Base-by-base conservation (phyloP, 1,139 yeast species). In the Scheffersomyces segobiensis region DNA sequence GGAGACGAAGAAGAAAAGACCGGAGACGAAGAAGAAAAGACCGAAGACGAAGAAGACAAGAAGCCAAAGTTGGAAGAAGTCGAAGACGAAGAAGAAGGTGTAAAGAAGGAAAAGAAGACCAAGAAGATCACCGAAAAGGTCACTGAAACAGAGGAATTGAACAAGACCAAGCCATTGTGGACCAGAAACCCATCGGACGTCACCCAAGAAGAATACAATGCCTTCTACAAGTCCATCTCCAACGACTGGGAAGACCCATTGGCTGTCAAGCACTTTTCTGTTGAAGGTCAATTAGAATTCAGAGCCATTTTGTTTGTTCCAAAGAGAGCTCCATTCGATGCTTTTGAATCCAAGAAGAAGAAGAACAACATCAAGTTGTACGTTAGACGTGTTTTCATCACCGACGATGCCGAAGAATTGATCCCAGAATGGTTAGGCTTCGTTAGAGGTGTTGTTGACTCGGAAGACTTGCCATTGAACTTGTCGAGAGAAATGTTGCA, bases 231-330 rank as follows among this genome's bases (percentile, higher is more conserved):
- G 86, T 92, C 98, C 57, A 95, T 96, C 74, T 93, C 99, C 60
- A 96, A 96, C 82, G 99, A 96, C 81, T 96, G 99, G 99, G 99
- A 95, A 85, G 99, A 95, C 78, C 99, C 98, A 82, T 88, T 95
- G 78, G 98, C 98, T 67, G 98, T 95, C 70, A 96, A 96, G 88
- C 99, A 96, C 84, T 96, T 96, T 85, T 92, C 98, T 58, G 99
- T 96, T 76, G 99, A 96, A 85, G 99, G 99, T 87, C 99, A 96
- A 85, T 88, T 96, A 74, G 99, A 96, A 84, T 96, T 96, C 88
- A 93, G 91, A 85, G 98, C 99, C 65, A 95, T 96, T 75, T 86
- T 96, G 73, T 96, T 92, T 77, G 87, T 96, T 81, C 99, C 99
- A 81, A 93, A 91, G 87, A 93, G 99, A 85, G 98, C 99, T 71